phyloP scores from a whole-genome alignment of 306 rosid species.

The Dryas drummondii region DNA sequence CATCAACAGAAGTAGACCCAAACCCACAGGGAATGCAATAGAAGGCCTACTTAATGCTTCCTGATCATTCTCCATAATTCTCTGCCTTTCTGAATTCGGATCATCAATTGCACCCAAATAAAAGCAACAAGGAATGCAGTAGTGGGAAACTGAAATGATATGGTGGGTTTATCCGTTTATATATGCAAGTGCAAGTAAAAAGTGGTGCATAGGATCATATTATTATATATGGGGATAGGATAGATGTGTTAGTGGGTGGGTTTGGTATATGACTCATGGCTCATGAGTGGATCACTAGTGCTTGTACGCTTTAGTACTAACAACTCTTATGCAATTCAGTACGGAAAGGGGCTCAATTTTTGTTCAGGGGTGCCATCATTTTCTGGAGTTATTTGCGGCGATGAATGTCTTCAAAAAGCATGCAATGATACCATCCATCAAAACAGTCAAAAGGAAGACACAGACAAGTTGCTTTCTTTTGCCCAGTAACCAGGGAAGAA shows the following conservation, averaged over 20 bases:
- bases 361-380: background rate
- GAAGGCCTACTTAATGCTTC: constrained; percentile 15
- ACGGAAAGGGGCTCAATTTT: background rate
- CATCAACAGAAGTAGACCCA: constrained; percentile 52
- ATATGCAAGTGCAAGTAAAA: no score
- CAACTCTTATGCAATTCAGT: constrained; percentile 5
- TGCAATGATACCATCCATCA: background rate
- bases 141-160: no score
- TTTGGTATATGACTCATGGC: background rate
- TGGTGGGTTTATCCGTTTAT: no score
- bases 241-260: background rate
- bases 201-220: no score
- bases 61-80: background rate
- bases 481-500: background rate
- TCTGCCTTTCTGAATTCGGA: background rate
- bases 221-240: background rate
- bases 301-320: constrained; percentile 15
- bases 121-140: no score
- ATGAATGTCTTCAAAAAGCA: background rate
- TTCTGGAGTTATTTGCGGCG: background rate
- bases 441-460: no score
- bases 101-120: no score
- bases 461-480: background rate
- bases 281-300: background rate
- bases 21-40: constrained; percentile 59